A percentile compares a stretch with the other conserved stretches of the same genome.
phyloP scores from a whole-genome alignment of 345 rosid genomes.

The Rubroshorea leprosula region DNA sequence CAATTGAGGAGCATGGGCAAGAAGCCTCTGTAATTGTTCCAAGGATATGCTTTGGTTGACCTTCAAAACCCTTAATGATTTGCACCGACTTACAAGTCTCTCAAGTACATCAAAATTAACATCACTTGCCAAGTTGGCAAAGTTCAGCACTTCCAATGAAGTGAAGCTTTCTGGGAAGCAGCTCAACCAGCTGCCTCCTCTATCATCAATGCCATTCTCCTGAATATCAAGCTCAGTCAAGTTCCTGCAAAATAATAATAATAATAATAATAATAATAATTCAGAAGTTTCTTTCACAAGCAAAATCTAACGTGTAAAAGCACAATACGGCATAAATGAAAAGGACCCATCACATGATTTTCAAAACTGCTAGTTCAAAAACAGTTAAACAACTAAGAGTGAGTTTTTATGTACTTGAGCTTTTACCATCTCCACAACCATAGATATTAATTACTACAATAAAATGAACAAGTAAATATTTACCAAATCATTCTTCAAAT shows the following conservation, averaged over 20 bases:
- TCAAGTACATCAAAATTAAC: constrained; percentile 54
- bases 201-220: constrained; percentile 56
- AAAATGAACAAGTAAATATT: too few relatives aligned
- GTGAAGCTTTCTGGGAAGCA: constrained; percentile 57
- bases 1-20: constrained; percentile 42
- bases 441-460: too few relatives aligned
- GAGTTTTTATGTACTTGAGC: too few relatives aligned
- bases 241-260: constrained; percentile 33
- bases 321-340: too few relatives aligned
- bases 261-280: not conserved
- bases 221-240: constrained; percentile 65
- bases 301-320: too few relatives aligned
- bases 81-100: constrained; percentile 52
- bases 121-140: constrained; percentile 41
- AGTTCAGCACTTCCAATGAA: constrained; percentile 52
- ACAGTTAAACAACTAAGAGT: too few relatives aligned
- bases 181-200: constrained; percentile 51
- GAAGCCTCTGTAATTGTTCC: constrained; percentile 48
- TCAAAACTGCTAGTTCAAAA: too few relatives aligned
- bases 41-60: constrained; percentile 41
- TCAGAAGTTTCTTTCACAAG: too few relatives aligned
- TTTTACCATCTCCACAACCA: too few relatives aligned
- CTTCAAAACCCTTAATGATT: constrained; percentile 47
- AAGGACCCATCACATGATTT: too few relatives aligned
- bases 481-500: too few relatives aligned